Evolutionary conservation across 305 asterid genomes (phyloP).

Genomic region (Fraxinus sp.): DNA sequence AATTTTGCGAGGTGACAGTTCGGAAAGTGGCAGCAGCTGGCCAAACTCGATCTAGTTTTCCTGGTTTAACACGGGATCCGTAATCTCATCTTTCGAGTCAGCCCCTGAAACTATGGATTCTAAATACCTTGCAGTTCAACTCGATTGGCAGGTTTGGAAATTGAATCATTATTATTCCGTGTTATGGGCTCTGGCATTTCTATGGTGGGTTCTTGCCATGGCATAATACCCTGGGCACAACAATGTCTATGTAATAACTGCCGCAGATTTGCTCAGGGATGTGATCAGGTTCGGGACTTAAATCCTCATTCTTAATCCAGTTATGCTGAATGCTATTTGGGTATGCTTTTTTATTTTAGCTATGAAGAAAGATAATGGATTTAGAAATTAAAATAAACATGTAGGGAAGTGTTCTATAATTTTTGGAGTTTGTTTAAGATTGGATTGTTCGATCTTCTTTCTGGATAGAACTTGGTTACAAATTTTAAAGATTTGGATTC

Average conservation of each 20-base stretch:
- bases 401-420: neutral
- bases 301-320: neutral
- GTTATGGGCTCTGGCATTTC: neutral
- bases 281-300: neutral
- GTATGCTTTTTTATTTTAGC: neutral
- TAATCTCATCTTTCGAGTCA: neutral
- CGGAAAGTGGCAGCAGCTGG: conserved; percentile 7
- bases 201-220: neutral
- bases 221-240: neutral
- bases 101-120: conserved; percentile 17
- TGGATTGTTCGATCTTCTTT: neutral
- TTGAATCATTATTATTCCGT: neutral
- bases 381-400: conserved; percentile 3
- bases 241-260: neutral
- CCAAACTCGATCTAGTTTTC: neutral
- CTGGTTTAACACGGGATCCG: neutral
- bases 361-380: neutral
- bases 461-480: neutral
- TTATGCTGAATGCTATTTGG: neutral
- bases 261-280: neutral
- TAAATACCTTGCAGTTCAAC: conserved; percentile 4
- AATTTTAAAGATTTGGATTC: neutral
- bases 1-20: neutral
- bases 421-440: neutral
- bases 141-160: neutral